Evolutionary conservation across 371 early-diverging fungal genomes (phyloP).

Genomic region (Rhizopus arrhizus): DNA sequence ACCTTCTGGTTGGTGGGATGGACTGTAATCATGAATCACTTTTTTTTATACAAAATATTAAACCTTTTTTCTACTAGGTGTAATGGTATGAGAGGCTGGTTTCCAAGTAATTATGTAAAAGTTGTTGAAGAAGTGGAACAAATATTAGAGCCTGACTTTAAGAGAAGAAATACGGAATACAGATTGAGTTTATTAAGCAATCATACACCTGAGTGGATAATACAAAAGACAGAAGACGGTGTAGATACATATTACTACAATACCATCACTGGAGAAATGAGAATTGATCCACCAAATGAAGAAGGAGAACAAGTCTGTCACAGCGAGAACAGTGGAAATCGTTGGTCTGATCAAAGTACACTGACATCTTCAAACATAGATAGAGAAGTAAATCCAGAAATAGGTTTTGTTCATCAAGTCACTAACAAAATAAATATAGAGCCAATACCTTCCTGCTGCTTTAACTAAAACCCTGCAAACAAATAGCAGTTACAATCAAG

Average conservation of each 20-base stretch:
- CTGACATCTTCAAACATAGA: conserved; percentile 9
- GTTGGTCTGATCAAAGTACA: conserved; percentile 26
- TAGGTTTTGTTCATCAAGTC: background rate
- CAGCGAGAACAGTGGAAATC: background rate
- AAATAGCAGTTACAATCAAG: background rate
- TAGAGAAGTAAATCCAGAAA: background rate
- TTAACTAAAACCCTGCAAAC: background rate
- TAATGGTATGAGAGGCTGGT: conserved; percentile 70
- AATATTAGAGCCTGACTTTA: background rate
- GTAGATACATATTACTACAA: conserved; percentile 51
- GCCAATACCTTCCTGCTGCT: background rate
- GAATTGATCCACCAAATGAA: conserved; percentile 9
- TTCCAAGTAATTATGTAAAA: conserved; percentile 81
- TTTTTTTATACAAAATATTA: background rate
- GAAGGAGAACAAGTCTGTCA: background rate
- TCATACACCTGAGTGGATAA: conserved; percentile 39
- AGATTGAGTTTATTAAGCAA: conserved; percentile 20
- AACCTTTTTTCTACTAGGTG: conserved; percentile 11
- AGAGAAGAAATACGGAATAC: conserved; percentile 16
- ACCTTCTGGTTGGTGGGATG: conserved; percentile 91
- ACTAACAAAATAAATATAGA: conserved; percentile 1
- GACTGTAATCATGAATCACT: conserved; percentile 34
- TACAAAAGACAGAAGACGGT: conserved; percentile 54
- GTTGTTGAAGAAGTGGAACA: conserved; percentile 31
- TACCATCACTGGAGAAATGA: conserved; percentile 47